Evolutionary conservation across 306 rosid species (phyloP).

Genomic region (Malus asiatica): DNA sequence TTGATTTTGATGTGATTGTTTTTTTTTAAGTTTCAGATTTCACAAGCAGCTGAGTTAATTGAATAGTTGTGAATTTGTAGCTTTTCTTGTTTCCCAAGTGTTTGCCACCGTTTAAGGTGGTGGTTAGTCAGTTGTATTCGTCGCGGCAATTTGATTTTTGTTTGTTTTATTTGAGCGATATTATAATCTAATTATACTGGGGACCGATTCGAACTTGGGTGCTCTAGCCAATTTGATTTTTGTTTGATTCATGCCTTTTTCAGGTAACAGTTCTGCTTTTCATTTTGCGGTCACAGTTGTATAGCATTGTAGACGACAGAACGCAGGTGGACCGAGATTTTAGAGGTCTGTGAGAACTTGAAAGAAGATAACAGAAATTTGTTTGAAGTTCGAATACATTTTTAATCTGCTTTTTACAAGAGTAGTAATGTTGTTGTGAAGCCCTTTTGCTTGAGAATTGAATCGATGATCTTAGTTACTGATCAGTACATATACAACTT

Average conservation of each 20-base stretch:
- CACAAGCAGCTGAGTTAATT: background rate
- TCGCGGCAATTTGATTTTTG: background rate
- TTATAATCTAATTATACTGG: no score
- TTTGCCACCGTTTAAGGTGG: background rate
- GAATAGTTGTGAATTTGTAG: background rate
- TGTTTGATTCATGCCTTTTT: slow-evolving; percentile 13
- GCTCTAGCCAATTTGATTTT: background rate
- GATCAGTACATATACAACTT: background rate
- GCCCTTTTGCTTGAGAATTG: background rate
- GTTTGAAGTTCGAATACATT: background rate
- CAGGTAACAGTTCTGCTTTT: slow-evolving; percentile 33
- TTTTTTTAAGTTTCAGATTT: background rate
- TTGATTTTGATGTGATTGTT: background rate
- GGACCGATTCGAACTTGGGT: no score
- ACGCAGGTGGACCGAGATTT: slow-evolving; percentile 81
- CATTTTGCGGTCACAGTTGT: slow-evolving; percentile 20
- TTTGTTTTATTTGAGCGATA: background rate
- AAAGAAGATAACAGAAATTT: background rate
- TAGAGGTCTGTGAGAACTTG: slow-evolving; percentile 50
- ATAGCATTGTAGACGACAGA: slow-evolving; percentile 82
- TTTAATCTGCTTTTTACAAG: background rate
- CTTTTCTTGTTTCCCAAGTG: background rate
- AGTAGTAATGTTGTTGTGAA: background rate
- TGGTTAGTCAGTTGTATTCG: background rate
- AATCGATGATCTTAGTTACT: background rate